These are phyloP conservation scores for Silybum marianum DNA, from an alignment of 129 eudicot species.

Conservation along the genomic window DNA sequence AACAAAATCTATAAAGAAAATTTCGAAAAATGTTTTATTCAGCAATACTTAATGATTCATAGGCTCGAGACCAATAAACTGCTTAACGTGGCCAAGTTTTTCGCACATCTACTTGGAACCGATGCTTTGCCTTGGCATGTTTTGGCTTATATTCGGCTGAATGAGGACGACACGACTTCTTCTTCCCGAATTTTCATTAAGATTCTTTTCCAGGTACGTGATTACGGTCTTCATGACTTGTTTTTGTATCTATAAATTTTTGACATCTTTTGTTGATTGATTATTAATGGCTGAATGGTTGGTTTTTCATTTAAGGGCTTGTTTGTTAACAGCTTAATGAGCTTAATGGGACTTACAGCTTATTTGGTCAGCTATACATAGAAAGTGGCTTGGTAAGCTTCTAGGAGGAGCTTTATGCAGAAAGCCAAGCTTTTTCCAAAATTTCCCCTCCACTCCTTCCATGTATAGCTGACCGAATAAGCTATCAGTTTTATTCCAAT, in stretches of 20 bases:
- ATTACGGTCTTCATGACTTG: neutral
- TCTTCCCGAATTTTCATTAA: conserved; percentile 93
- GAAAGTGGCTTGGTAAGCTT: no score
- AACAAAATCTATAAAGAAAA: conserved; percentile 87
- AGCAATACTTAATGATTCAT: conserved; percentile 95
- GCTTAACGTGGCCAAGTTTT: conserved; percentile 89
- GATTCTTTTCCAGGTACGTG: conserved; percentile 87
- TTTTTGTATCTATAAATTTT: neutral
- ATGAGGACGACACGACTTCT: conserved; percentile 93
- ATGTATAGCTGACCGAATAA: no score
- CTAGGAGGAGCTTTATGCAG: no score
- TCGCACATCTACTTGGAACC: conserved; percentile 94
- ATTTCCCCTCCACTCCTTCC: no score
- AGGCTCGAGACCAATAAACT: conserved; percentile 86
- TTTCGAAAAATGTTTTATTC: conserved; percentile 82
- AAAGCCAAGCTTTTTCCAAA: no score
- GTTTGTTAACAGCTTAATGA: no score
- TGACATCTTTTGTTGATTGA: no score
- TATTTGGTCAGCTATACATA: no score
- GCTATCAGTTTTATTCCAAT: no score
- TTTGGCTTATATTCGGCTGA: conserved; percentile 75
- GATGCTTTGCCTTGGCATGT: conserved; percentile 93
- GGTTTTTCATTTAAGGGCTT: no score
- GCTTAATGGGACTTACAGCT: no score
- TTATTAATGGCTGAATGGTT: no score